Evolutionary conservation across 2,329 filamentous ascomycete genomes (phyloP), one percentile per base, ranked within the genome.

Genomic region (Bretziella fagacearum): DNA sequence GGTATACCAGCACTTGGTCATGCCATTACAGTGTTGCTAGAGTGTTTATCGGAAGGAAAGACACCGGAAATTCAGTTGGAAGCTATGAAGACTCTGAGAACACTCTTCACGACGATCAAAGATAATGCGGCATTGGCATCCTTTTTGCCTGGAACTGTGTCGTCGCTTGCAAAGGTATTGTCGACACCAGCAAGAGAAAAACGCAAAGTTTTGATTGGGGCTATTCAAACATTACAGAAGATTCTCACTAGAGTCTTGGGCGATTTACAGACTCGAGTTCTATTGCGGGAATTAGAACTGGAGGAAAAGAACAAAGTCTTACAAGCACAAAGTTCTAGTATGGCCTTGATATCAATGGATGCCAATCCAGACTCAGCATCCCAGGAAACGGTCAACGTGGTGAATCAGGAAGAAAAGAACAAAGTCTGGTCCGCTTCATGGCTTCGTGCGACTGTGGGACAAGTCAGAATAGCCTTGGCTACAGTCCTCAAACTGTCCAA

Each of bases 81-180:
- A 53, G 82, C 85, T 4, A 65, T 84, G 3, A 61, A 66, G 10
- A 76, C 81, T 5, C 59, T 95, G 2, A 63, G 73, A 44, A 65
- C 73, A 1, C 63, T 91, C 6, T 74, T 77, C 53, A 56, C 60
- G 5, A 73, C 76, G 18, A 69, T 94, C 36, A 76, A 71, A 45
- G 81, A 91, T 55, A 73, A 72, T 40, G 72, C 81, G n/a, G 76
- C 83, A 2, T 66, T 93, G 48, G 84, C 85, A 7, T 87, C 75
- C 52, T 91, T 98, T 56, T 68, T 96, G 35, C 91, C 93, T 0
- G 85, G 87, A 7, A 84, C 84, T 0, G 74, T 94, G 0, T 96
- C 91, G 2, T 76, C 78, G 1, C 65, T 98, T 20, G 79, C 81
- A 2, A 87, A 81, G 56, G 65, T 85, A 0, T 63, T 93, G 44